Evolutionary conservation across 2,329 filamentous ascomycete species (phyloP), one percentile per base, ranked within the genome.

Genomic region (Raffaelea arxii): DNA sequence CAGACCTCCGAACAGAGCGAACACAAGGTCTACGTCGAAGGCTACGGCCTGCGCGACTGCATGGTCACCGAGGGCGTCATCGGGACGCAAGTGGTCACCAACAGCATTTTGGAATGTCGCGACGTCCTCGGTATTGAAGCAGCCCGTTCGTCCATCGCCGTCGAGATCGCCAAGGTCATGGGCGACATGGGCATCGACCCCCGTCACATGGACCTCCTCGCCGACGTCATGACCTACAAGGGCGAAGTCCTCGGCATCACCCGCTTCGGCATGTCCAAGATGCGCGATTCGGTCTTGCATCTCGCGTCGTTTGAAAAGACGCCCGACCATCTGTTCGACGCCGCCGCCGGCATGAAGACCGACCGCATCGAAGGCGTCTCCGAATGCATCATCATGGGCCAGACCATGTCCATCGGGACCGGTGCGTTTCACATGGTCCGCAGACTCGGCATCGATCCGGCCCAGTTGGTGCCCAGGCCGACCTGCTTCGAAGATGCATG

Each of bases 181-280:
- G 79, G 79, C 30, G 81, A 84, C 62, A 96, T 98, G 89, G 82
- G 80, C 64, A 97, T 98, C 58, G 92, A 98, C 65, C 91, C 90
- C 39, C 86, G 92, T 47, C 92, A 98, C 68, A 97, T 98, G 89
- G 85, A 96, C 62, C 77, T 98, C 18, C 78, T 98, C 2, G 91
- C 92, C 11, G 92, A 98, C 59, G 90, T 96, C 46, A 98, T 98
- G 92, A 97, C 92, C 1, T 97, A 91, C 75, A 97, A 96, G 70
- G 92, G 92, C 43, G 91, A 97, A 56, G 86, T 98, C 0, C 76
- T 96, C 18, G 92, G 92, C 44, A 98, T 98, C 61, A 98, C 92
- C 3, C 84, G 92, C 25, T 97, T 97, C 64, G 92, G 92, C 44
- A 74, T 98, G 23, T 86, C 89, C 48, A 98, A 97, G 73, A 97